phyloP scores from a whole-genome alignment of 768 basidiomycete species.

The Tulasnella calospora region DNA sequence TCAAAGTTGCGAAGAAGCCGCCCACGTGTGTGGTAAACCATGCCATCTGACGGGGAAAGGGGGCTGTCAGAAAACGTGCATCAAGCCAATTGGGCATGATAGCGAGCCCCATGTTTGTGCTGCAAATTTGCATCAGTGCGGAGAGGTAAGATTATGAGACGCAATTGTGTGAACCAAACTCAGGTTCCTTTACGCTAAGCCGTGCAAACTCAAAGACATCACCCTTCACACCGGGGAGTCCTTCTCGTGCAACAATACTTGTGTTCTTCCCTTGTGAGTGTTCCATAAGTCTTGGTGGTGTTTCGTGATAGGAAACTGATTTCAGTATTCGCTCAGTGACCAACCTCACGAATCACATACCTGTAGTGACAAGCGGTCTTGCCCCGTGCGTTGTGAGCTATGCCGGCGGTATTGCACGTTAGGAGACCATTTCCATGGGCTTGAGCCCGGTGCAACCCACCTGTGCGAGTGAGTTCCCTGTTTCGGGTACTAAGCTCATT shows the following conservation, averaged over 20 bases:
- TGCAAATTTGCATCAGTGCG: not conserved
- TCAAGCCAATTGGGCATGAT: not conserved
- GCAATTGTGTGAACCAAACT: too few species aligned
- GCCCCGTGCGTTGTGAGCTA: slow-evolving; percentile 5
- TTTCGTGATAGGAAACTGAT: not conserved
- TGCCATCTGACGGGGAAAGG: not conserved
- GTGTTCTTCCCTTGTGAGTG: too few species aligned
- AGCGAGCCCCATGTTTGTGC: not conserved
- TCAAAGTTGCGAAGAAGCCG: too few species aligned
- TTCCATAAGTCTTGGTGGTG: too few species aligned
- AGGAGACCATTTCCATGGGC: slow-evolving; percentile 19
- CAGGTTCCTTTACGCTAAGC: not conserved
- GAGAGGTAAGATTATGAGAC: not conserved
- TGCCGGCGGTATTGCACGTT: not conserved
- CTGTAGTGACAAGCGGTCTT: slow-evolving; percentile 14
- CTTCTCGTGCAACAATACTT: not conserved
- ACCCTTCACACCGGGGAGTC: not conserved
- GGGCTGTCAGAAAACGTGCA: not conserved
- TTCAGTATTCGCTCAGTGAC: not conserved
- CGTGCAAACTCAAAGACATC: not conserved
- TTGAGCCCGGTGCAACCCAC: not conserved
- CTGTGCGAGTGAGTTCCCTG: slow-evolving; percentile 17
- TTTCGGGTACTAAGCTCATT: too few species aligned
- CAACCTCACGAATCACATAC: not conserved
- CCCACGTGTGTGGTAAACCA: slow-evolving; percentile 1